Evolutionary conservation across 1,139 yeast species (phyloP).

Genomic region (Geotrichum europaeum): DNA sequence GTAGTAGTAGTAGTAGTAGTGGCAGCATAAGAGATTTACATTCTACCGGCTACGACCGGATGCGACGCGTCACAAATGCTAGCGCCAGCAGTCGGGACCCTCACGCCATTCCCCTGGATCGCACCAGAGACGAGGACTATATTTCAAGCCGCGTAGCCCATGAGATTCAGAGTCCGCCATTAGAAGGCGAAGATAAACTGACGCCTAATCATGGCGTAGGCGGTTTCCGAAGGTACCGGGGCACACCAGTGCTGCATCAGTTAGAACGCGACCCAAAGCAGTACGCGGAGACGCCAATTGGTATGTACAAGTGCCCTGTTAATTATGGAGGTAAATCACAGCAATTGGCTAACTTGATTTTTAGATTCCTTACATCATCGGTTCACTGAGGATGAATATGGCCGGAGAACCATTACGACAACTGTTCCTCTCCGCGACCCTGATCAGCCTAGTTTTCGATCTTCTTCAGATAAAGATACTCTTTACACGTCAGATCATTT

Average conservation of each 20-base stretch:
- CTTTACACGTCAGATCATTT: background rate
- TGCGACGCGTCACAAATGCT: conserved; percentile 6
- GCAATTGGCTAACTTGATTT: background rate
- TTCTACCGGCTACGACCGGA: background rate
- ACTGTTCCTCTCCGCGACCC: conserved; percentile 12
- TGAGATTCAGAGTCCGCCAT: conserved; percentile 7
- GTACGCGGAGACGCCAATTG: background rate
- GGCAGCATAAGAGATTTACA: background rate
- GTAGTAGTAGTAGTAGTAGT: background rate
- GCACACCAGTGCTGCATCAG: conserved; percentile 1
- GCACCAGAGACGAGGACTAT: conserved; percentile 1
- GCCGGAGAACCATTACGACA: conserved; percentile 5
- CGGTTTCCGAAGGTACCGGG: conserved; percentile 2
- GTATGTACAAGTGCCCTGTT: background rate
- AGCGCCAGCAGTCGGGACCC: background rate
- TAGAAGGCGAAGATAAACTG: background rate
- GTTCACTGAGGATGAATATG: background rate
- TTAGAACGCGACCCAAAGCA: background rate
- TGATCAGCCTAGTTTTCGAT: background rate
- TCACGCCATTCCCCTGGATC: conserved; percentile 4
- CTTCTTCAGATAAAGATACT: background rate
- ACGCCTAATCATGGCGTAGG: background rate
- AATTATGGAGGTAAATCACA: background rate
- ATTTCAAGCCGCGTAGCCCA: background rate
- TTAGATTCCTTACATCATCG: background rate